These are phyloP conservation scores for Emiliania huxleyi DNA, from an alignment of 78 protist species.

Conservation along the genomic window DNA sequence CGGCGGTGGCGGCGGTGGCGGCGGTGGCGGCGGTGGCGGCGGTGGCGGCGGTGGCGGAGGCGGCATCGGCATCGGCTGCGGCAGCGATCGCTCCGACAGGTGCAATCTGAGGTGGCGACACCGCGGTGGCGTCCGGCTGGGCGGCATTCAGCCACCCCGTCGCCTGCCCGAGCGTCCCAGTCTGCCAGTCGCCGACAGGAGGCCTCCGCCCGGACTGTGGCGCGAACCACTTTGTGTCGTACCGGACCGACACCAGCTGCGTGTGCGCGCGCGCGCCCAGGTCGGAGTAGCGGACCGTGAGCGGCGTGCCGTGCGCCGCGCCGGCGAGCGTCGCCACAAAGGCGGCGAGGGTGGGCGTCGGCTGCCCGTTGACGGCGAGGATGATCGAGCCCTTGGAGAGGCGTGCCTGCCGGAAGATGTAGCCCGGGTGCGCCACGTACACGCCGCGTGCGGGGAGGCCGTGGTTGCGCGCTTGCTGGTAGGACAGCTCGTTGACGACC, in stretches of 20 bases:
- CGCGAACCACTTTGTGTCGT: constrained; percentile 35
- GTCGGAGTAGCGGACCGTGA: constrained; percentile 25
- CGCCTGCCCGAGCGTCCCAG: neutral
- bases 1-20: constrained; percentile 1
- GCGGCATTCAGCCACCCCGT: neutral
- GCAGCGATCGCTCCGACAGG: no score
- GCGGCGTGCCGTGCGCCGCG: neutral
- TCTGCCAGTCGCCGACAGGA: neutral
- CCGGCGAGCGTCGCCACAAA: neutral
- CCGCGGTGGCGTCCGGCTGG: no score
- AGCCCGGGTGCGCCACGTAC: constrained; percentile 55
- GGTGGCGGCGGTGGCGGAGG: no score
- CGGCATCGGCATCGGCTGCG: no score
- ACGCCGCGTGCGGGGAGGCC: constrained; percentile 49
- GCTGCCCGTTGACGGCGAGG: neutral
- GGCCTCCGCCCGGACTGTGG: neutral
- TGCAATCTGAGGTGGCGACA: no score
- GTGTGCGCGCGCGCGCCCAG: constrained; percentile 13
- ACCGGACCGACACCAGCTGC: neutral
- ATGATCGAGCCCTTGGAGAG: neutral
- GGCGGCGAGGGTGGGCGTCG: constrained; percentile 15
- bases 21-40: no score
- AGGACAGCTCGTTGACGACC: constrained; percentile 33
- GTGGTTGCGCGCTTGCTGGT: constrained; percentile 33
- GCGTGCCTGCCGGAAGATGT: constrained; percentile 39